phyloP scores from a whole-genome alignment of 345 rosid genomes.

The Corymbia maculata region DNA sequence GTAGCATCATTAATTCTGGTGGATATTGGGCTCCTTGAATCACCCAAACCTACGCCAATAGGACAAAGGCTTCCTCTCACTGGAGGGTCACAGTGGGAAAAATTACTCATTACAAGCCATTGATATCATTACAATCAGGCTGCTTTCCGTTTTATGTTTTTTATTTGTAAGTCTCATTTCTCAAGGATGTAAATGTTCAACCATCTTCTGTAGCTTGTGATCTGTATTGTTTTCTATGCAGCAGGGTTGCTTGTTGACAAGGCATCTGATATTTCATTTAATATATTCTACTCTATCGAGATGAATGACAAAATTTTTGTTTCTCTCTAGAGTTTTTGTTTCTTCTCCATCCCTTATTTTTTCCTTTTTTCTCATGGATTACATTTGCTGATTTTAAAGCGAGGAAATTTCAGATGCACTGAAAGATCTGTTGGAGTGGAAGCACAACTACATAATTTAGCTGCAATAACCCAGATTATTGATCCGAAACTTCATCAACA shows the following conservation, averaged over 20 bases:
- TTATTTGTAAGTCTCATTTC: not conserved
- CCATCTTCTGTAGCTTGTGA: not conserved
- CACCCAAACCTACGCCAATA: not conserved
- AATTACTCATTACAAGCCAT: not conserved
- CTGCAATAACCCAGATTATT: slow-evolving; percentile 74
- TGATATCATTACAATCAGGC: not conserved
- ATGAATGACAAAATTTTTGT: not conserved
- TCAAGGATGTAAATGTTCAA: not conserved
- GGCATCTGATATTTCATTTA: not conserved
- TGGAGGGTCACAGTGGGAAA: not conserved
- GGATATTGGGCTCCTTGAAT: not conserved
- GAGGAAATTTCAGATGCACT: slow-evolving; percentile 91
- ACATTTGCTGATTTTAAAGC: slow-evolving; percentile 24
- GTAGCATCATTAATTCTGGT: not conserved
- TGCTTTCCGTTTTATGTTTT: not conserved
- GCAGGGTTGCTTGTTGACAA: not conserved
- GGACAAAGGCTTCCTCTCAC: not conserved
- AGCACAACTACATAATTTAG: slow-evolving; percentile 80
- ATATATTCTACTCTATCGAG: not conserved
- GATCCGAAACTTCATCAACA: slow-evolving; percentile 98
- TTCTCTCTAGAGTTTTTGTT: not conserved
- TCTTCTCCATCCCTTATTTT: slow-evolving; percentile 1
- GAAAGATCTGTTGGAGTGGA: slow-evolving; percentile 93
- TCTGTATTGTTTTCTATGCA: not conserved
- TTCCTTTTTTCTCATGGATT: not conserved